Conservation (phyloP, 2,329 filamentous ascomycete species). For the Venturia aucupariae region DNA sequence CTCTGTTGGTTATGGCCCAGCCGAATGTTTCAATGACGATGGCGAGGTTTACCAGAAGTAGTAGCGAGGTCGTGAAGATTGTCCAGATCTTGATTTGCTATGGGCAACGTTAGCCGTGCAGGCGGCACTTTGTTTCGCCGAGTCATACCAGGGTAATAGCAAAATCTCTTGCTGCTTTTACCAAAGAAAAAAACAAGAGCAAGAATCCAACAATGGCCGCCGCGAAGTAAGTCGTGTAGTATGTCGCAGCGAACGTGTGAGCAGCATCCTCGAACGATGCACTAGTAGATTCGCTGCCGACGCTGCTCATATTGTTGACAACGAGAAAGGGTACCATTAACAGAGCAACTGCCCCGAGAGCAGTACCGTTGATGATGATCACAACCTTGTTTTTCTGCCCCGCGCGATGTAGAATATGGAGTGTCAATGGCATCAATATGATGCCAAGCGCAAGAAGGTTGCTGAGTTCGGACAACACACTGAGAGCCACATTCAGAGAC, state of each 20-base stretch:
- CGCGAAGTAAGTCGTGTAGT: not conserved
- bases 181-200: not conserved
- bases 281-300: not conserved
- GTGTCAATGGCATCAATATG: not conserved
- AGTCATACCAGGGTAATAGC: conserved; percentile 1
- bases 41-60: not conserved
- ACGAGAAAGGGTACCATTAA: not conserved
- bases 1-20: not conserved
- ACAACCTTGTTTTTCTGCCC: not conserved
- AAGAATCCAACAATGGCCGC: not conserved
- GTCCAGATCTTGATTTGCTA: conserved; percentile 4
- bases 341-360: not conserved
- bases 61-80: not conserved
- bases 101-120: not conserved
- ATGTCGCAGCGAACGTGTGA: not conserved
- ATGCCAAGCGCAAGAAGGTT: not conserved
- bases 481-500: not conserved
- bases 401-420: not conserved
- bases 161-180: not conserved
- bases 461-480: conserved; percentile 1
- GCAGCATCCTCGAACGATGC: not conserved
- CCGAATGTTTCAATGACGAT: not conserved
- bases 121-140: not conserved
- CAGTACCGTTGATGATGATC: not conserved
- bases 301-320: not conserved